Base-by-base conservation (phyloP, 1,284 basidiomycete species). In the Tausonia pullulans region DNA sequence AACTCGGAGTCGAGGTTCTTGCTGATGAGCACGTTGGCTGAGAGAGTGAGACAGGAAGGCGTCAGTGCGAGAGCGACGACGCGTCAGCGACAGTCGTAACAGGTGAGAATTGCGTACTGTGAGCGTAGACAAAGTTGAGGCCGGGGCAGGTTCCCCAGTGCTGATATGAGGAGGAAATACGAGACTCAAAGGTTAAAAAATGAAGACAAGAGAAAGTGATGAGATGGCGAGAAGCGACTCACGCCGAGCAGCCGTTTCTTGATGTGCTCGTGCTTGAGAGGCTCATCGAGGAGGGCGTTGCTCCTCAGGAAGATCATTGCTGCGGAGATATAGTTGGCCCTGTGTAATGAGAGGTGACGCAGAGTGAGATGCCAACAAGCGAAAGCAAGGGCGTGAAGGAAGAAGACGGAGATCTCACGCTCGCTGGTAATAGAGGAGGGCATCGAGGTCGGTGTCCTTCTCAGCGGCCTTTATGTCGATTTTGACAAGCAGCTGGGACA, bases 91-190 rank as follows among this genome's bases (percentile, higher is more conserved):
- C 27, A 27, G 27, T 27, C 27, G 27, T 1, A 27, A 27, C 2
- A 27, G 27, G 27, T 27, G 27, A 27, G 27, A 27, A 2, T 27
- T 27, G 27, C 27, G 27, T 27, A 27, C 27, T 27, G 73, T 93
- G 90, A 0, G 87, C 84, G 73, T 92, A 92, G 27, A 86, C 81
- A 70, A 92, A 81, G 69, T 81, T 76, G 40, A 92, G 82, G 41
- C 89, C 90, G 0, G 87, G 86, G 67, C 71, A 72, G 41, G 86
- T 87, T 51, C 61, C 70, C 69, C 72, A 78, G 69, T 79, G 78
- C n/a, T 80, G 80, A 13, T 45, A 14, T 10, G 10, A 27, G 39
- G 41, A 27, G 10, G 7, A 49, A 41, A 40, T n/a, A 5, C 4
- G 27, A 43, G 11, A 44, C 57, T 8, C 44, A 58, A 40, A 58